phyloP scores from a whole-genome alignment of 768 basidiomycete species.

The Lentinus tigrinus region DNA sequence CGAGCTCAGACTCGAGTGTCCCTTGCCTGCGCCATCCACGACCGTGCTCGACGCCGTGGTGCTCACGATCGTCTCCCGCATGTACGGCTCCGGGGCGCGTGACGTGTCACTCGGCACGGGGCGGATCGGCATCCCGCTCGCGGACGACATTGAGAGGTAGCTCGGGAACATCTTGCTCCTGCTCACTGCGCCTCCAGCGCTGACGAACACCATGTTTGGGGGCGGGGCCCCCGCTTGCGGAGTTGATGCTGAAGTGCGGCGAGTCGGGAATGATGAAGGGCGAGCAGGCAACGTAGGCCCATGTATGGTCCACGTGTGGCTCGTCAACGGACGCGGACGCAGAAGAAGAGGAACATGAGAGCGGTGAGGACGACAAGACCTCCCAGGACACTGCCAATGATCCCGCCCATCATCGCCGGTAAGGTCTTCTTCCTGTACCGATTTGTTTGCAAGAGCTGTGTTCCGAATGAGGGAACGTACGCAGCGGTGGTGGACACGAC shows the following conservation, averaged over 20 bases:
- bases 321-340: constrained; percentile 10
- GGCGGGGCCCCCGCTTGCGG: not conserved
- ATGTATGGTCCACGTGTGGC: not conserved
- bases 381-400: constrained; percentile 10
- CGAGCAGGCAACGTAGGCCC: constrained; percentile 1
- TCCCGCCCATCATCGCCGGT: constrained; percentile 7
- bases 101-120: constrained; percentile 1
- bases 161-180: constrained; percentile 13
- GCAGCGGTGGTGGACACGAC: not conserved
- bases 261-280: constrained; percentile 11
- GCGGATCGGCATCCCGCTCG: constrained; percentile 13
- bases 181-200: not conserved
- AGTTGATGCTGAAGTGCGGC: constrained; percentile 1
- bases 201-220: constrained; percentile 4
- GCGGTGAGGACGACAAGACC: constrained; percentile 6
- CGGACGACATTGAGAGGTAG: constrained; percentile 12
- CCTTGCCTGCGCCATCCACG: not conserved
- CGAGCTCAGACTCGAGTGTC: constrained; percentile 13
- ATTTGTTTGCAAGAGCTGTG: not conserved
- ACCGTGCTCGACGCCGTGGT: constrained; percentile 7
- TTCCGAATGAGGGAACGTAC: not conserved
- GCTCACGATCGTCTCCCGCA: constrained; percentile 16
- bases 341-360: constrained; percentile 9
- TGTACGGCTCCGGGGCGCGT: too few relatives aligned
- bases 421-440: not conserved